These are phyloP conservation scores for Actinidia chinensis DNA, from an alignment of 179 eudicot genomes.

Conservation along the genomic window DNA sequence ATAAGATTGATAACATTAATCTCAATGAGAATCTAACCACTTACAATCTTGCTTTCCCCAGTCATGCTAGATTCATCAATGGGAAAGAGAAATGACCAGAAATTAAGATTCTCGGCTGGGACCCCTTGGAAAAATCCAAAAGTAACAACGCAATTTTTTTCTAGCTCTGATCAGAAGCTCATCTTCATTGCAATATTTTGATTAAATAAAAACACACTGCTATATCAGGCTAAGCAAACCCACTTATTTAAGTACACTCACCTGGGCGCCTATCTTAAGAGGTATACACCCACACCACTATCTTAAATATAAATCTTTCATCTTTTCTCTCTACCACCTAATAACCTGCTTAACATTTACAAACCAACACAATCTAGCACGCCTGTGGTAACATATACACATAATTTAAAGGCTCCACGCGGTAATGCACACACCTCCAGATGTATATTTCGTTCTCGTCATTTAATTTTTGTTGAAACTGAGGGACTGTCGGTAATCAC, in stretches of 20 bases:
- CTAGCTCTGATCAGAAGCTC: not conserved
- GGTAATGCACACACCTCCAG: slow-evolving; percentile 51
- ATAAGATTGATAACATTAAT: slow-evolving; percentile 3
- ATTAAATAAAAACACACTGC: not conserved
- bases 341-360: slow-evolving; percentile 49
- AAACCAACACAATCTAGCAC: not conserved
- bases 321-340: slow-evolving; percentile 88
- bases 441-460: slow-evolving; percentile 76
- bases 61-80: slow-evolving; percentile 99
- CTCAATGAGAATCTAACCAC: slow-evolving; percentile 34
- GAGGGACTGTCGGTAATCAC: slow-evolving; percentile 92
- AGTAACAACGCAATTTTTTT: slow-evolving; percentile 12
- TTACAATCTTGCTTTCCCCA: slow-evolving; percentile 94
- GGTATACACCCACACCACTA: slow-evolving; percentile 85
- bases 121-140: slow-evolving; percentile 41
- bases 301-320: slow-evolving; percentile 78
- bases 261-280: slow-evolving; percentile 94
- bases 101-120: slow-evolving; percentile 79
- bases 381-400: not conserved
- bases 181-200: not conserved
- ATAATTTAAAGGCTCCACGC: slow-evolving; percentile 2
- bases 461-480: slow-evolving; percentile 81
- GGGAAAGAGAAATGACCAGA: slow-evolving; percentile 76
- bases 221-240: not conserved
- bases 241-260: slow-evolving; percentile 20